Base-by-base conservation (phyloP, 2,329 filamentous ascomycete genomes). In the Ascochyta rabiei region DNA sequence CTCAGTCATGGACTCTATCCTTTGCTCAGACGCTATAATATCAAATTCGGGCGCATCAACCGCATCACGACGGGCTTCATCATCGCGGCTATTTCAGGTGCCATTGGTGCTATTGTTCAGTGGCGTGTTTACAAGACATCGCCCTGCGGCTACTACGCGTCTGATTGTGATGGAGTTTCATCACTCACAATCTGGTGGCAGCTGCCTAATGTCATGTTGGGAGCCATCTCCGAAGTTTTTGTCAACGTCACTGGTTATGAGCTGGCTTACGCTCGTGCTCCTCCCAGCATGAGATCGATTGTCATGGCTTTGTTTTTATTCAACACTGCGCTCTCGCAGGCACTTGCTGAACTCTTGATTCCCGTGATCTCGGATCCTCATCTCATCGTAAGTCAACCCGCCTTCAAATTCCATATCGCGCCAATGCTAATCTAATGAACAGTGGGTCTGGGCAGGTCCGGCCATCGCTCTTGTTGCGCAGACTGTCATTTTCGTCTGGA, bases 51-150 rank as follows among this genome's bases (percentile, higher is more conserved):
- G 3, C 80, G 78, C 13, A 75, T 82, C 49, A 77, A 72, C 34
- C 80, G 80, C 47, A 81, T 83, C 56, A 80, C 79, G 2, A 77
- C 84, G 3, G 82, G 83, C 30, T 78, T 84, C 53, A 64, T 72
- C 38, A 64, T 86, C 61, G 82, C 82, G 2, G 76, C 77, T 1
- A 49, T 84, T 15, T 77, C 77, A 37, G 78, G 81, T 35, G 53
- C 23, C 15, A 18, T 69, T 10, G 72, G 70, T 43, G 72, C 76
- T 1, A 62, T 80, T 19, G 66, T 81, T 2, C 78, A 81, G 56
- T 74, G 73, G 61, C 72, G 76, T 24, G 72, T 81, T n/a, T 83
- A 83, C 71, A 61, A 77, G 47, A 72, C 72, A 1, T 76, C 73
- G 4, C 79, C 79, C 0, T 81, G 79, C 61, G 77, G 78, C 12